phyloP scores from a whole-genome alignment of 352 stramenopile genomes.

The Globisporangium splendens region DNA sequence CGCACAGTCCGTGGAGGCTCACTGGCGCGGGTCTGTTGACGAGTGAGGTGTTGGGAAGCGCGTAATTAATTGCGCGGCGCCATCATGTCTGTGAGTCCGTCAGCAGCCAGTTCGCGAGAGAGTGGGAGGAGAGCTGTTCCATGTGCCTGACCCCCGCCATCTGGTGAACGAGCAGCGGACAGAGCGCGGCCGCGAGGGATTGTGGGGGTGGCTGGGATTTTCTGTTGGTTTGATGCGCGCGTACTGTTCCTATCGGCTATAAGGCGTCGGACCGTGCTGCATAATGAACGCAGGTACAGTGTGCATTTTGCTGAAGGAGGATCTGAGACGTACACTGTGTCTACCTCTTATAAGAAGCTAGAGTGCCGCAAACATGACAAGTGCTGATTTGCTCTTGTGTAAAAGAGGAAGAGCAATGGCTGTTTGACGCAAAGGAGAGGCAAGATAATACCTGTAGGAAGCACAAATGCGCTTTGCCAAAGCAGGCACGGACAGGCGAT shows the following conservation, averaged over 20 bases:
- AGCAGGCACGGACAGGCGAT: no score
- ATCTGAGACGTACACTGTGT: no score
- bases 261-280: neutral
- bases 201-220: neutral
- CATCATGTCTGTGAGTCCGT: neutral
- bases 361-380: no score
- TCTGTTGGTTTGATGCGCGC: neutral
- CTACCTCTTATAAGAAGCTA: no score
- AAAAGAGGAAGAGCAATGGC: no score
- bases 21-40: neutral
- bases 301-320: no score
- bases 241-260: neutral
- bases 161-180: neutral
- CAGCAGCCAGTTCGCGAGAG: slow-evolving; percentile 1
- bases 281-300: neutral
- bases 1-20: neutral
- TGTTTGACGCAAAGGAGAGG: no score
- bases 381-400: no score
- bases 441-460: no score
- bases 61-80: neutral
- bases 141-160: neutral
- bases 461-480: no score
- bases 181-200: neutral
- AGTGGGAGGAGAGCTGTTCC: neutral
- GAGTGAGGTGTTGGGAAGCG: neutral